These are phyloP conservation scores for Pichia inconspicua DNA, from an alignment of 1,139 yeast species.

Conservation along the genomic window DNA sequence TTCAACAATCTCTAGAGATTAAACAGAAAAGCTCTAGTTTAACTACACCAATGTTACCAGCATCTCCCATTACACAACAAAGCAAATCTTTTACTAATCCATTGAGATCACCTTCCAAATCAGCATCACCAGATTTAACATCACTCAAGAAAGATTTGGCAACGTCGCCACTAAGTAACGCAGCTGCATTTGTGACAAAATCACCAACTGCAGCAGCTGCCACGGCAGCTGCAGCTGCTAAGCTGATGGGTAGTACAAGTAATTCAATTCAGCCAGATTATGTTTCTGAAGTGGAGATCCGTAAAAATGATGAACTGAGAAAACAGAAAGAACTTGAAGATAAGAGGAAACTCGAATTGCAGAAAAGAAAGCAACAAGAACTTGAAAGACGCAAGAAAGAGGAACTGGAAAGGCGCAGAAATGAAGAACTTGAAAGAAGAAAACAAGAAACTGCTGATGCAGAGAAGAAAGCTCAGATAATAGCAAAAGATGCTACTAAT, in stretches of 20 bases:
- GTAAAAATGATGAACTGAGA: background rate
- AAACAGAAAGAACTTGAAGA: background rate
- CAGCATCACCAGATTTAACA: constrained; percentile 1
- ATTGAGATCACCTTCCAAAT: background rate
- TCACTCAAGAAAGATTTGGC: constrained; percentile 5
- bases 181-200: background rate
- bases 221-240: constrained; percentile 7
- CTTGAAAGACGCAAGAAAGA: constrained; percentile 8
- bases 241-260: background rate
- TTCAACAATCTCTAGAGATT: constrained; percentile 3
- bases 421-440: constrained; percentile 5
- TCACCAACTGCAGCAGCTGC: constrained; percentile 4
- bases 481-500: background rate
- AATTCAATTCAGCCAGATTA: background rate
- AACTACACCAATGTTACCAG: background rate
- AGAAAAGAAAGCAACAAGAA: constrained; percentile 10
- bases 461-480: constrained; percentile 3
- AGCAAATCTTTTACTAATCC: background rate
- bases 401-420: constrained; percentile 7
- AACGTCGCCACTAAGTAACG: background rate
- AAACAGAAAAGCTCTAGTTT: background rate
- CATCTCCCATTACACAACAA: background rate
- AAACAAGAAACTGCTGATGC: constrained; percentile 6
- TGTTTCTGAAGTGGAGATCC: background rate
- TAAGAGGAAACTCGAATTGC: constrained; percentile 7